These are phyloP conservation scores for Neofusicoccum kwambonambiense DNA, from an alignment of 2,329 filamentous ascomycete genomes.

Conservation along the genomic window DNA sequence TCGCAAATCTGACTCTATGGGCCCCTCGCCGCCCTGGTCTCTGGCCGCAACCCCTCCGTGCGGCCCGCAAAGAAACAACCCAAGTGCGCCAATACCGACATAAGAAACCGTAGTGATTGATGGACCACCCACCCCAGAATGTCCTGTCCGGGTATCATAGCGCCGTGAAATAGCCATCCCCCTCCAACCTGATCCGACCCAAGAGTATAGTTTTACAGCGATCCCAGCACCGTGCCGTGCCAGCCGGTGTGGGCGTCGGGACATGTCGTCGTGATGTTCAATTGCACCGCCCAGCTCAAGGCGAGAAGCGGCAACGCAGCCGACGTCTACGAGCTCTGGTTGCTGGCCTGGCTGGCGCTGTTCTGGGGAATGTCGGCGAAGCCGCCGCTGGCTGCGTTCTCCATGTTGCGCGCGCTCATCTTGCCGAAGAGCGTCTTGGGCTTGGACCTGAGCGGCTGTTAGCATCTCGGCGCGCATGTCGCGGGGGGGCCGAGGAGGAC, in stretches of 20 bases:
- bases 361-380: constrained; percentile 34
- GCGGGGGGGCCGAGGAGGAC: constrained; percentile 7
- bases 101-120: constrained; percentile 14
- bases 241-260: not conserved
- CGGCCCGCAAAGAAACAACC: not conserved
- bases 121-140: constrained; percentile 15
- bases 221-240: not conserved
- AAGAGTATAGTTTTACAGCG: constrained; percentile 6
- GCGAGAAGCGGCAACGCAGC: no score
- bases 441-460: constrained; percentile 30
- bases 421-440: constrained; percentile 43
- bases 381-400: constrained; percentile 27
- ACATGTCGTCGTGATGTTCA: not conserved
- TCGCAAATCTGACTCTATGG: not conserved
- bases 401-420: constrained; percentile 41
- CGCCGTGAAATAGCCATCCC: constrained; percentile 16
- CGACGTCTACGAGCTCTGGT: not conserved
- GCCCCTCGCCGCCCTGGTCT: not conserved
- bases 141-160: constrained; percentile 18
- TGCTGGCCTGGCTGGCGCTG: not conserved
- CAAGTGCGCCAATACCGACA: not conserved
- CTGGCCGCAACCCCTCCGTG: no score
- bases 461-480: not conserved
- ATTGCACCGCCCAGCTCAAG: not conserved
- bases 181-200: not conserved